phyloP scores from a whole-genome alignment of 1,139 yeast species.

The Tardiomyces depauwii region DNA sequence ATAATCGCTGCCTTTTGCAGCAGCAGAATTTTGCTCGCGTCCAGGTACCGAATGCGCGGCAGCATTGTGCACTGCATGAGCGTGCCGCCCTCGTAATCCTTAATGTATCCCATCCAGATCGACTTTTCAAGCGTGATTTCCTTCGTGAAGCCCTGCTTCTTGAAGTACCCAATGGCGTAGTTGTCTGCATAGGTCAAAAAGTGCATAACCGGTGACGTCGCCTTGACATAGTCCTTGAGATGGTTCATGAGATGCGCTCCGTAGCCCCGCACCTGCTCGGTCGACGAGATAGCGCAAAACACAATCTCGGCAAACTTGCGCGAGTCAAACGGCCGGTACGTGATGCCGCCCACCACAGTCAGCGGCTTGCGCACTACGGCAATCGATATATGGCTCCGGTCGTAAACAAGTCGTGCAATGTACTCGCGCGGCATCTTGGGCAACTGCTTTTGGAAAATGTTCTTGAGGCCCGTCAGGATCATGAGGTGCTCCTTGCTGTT shows the following conservation, averaged over 20 bases:
- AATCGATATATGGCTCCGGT: slow-evolving; percentile 86
- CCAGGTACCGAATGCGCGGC: slow-evolving; percentile 78
- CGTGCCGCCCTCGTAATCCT: slow-evolving; percentile 98
- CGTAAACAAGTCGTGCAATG: slow-evolving; percentile 88
- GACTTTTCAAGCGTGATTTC: slow-evolving; percentile 78
- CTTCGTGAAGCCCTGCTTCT: slow-evolving; percentile 95
- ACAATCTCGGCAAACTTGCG: slow-evolving; percentile 96
- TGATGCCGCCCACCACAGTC: slow-evolving; percentile 96
- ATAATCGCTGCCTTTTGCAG: slow-evolving; percentile 87
- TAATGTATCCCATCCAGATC: slow-evolving; percentile 97
- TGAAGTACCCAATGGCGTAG: slow-evolving; percentile 96
- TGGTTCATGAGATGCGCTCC: slow-evolving; percentile 99
- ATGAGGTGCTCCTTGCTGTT: slow-evolving; percentile 78
- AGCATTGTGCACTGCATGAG: slow-evolving; percentile 95
- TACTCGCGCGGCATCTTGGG: slow-evolving; percentile 99
- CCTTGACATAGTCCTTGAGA: slow-evolving; percentile 84
- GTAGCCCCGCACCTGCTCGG: slow-evolving; percentile 95
- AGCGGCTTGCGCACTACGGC: slow-evolving; percentile 90
- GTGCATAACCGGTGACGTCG: slow-evolving; percentile 76
- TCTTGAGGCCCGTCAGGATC: slow-evolving; percentile 87
- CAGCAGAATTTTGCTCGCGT: slow-evolving; percentile 72
- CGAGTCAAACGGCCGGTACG: slow-evolving; percentile 85
- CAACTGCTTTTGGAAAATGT: slow-evolving; percentile 90
- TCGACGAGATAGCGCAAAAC: slow-evolving; percentile 92
- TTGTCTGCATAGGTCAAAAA: slow-evolving; percentile 96